A percentile compares a stretch with the other conserved stretches of the same genome.
phyloP scores from a whole-genome alignment of 2,329 filamentous ascomycete genomes.

The Ascochyta fabae region DNA sequence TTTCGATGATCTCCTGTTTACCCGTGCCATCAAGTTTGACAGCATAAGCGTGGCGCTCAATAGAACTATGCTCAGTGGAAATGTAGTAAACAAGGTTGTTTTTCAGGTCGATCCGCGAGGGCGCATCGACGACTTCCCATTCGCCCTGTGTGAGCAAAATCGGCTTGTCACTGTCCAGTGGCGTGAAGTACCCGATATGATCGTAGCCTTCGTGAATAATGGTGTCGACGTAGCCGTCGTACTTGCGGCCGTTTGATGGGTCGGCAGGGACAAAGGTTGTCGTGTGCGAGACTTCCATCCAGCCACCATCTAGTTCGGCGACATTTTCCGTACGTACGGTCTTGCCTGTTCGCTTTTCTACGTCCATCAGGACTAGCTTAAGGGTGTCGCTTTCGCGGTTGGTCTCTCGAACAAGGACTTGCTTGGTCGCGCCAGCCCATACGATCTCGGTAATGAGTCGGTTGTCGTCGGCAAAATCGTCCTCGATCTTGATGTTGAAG shows the following conservation, averaged over 20 bases:
- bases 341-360: constrained; percentile 73
- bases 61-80: constrained; percentile 83
- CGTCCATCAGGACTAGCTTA: constrained; percentile 85
- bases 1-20: constrained; percentile 76
- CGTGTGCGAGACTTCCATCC: constrained; percentile 92
- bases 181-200: constrained; percentile 91
- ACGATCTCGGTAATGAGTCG: constrained; percentile 91
- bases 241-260: constrained; percentile 71
- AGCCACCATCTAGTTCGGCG: constrained; percentile 86
- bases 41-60: constrained; percentile 89
- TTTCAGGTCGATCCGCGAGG: constrained; percentile 81
- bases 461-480: constrained; percentile 79
- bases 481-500: constrained; percentile 79
- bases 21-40: constrained; percentile 82
- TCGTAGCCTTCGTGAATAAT: constrained; percentile 86
- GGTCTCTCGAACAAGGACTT: constrained; percentile 87
- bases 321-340: constrained; percentile 82
- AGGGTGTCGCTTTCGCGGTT: constrained; percentile 94
- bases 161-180: constrained; percentile 81
- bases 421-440: constrained; percentile 77
- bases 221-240: constrained; percentile 93
- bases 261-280: constrained; percentile 89
- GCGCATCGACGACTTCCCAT: constrained; percentile 90
- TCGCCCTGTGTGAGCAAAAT: constrained; percentile 83
- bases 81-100: constrained; percentile 92